Conservation (phyloP, 441 rosid genomes). For the Metrosideros polymorpha region DNA sequence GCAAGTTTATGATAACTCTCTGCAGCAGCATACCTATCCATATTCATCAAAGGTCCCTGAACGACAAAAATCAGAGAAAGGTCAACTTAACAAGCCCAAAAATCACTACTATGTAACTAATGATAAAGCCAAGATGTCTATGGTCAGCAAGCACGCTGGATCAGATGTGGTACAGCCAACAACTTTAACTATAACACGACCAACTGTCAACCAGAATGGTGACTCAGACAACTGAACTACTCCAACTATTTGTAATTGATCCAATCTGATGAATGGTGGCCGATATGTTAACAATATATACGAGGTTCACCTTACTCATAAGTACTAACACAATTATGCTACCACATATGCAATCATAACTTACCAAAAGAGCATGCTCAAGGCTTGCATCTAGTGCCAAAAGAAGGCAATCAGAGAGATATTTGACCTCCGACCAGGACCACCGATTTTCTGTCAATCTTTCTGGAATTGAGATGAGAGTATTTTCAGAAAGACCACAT, state of each 20-base stretch:
- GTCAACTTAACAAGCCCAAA: conserved; percentile 2
- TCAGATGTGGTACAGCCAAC: background rate
- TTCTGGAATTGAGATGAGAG: conserved; percentile 46
- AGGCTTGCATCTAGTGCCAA: conserved; percentile 97
- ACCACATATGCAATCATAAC: conserved; percentile 8
- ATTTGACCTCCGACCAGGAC: conserved; percentile 90
- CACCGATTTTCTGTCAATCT: conserved; percentile 57
- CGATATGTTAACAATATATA: background rate
- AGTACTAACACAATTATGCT: background rate
- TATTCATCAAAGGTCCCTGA: conserved; percentile 77
- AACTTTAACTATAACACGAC: background rate
- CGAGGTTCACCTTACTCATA: background rate
- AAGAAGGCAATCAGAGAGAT: conserved; percentile 73
- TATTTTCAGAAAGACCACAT: conserved; percentile 77
- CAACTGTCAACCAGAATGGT: background rate
- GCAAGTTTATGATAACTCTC: conserved; percentile 98
- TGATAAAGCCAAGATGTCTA: background rate
- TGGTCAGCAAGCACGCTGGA: background rate
- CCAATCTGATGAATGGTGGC: background rate
- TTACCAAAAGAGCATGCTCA: conserved; percentile 95
- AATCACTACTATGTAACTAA: background rate
- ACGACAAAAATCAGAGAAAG: background rate
- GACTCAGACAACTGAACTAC: background rate
- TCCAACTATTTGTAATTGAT: background rate
- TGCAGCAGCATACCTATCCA: conserved; percentile 96